phyloP scores from a whole-genome alignment of 306 rosid genomes.

The Vicia faba region DNA sequence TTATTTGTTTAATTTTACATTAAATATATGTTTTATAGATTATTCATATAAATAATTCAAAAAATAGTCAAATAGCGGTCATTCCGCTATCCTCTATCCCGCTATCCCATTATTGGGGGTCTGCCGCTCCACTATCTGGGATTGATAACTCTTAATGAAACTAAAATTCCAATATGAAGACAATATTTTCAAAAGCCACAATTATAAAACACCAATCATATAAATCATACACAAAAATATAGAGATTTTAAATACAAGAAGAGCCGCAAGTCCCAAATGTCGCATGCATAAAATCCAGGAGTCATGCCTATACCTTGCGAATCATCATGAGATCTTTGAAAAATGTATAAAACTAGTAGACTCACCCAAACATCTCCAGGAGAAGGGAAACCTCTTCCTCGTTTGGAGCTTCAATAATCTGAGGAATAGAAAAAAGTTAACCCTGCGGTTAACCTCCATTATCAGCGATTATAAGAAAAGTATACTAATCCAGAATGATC shows the following conservation, averaged over 20 bases:
- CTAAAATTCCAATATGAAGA: constrained; percentile 11
- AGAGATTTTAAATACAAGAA: constrained; percentile 18
- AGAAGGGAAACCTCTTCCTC: constrained; percentile 97
- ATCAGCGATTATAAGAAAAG: constrained; percentile 53
- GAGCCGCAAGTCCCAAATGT: constrained; percentile 4
- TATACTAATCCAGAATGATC: constrained; percentile 27
- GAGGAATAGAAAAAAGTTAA: constrained; percentile 70
- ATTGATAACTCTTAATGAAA: too few relatives aligned
- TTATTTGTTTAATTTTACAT: too few relatives aligned
- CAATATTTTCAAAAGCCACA: constrained; percentile 8
- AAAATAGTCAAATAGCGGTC: too few relatives aligned
- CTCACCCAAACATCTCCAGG: constrained; percentile 94
- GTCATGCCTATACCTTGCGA: constrained; percentile 28
- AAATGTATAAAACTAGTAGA: constrained; percentile 32
- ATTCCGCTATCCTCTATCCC: too few relatives aligned
- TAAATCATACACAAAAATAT: constrained; percentile 9
- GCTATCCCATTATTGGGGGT: too few relatives aligned
- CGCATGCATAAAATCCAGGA: constrained; percentile 29
- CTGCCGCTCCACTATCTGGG: too few relatives aligned
- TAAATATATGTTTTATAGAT: too few relatives aligned
- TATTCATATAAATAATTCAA: too few relatives aligned
- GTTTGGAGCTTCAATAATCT: constrained; percentile 90
- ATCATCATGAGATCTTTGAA: constrained; percentile 27
- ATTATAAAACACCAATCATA: constrained; percentile 1
- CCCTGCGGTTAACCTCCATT: constrained; percentile 61